Conservation (phyloP, 805 yeast species). For the Lachancea kluyveri region DNA sequence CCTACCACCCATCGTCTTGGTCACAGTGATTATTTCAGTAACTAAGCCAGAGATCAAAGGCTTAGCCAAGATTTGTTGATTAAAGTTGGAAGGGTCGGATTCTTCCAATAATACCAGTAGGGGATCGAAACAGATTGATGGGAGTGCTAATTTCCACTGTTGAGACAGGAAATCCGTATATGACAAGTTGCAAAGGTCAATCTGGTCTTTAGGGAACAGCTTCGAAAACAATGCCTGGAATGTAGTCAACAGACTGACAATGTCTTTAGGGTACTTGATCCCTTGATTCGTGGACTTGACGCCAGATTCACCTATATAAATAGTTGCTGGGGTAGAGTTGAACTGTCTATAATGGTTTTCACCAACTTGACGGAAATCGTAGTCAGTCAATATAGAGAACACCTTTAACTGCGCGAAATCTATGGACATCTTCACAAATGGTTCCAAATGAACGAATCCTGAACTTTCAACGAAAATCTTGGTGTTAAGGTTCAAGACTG, state of each 20-base stretch:
- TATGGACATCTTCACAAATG: constrained; percentile 48
- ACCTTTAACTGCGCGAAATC: constrained; percentile 35
- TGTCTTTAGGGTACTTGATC: constrained; percentile 18
- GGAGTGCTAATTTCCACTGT: constrained; percentile 83
- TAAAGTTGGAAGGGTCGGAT: constrained; percentile 52
- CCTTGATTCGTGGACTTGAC: constrained; percentile 7
- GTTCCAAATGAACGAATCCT: constrained; percentile 67
- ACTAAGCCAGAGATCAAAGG: constrained; percentile 80
- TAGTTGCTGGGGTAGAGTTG: constrained; percentile 36
- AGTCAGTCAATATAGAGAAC: constrained; percentile 56
- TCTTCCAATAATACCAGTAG: constrained; percentile 68
- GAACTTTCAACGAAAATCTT: constrained; percentile 61
- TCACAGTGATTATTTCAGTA: constrained; percentile 64
- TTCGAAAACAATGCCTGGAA: constrained; percentile 28
- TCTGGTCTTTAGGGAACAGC: constrained; percentile 32
- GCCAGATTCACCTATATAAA: constrained; percentile 37
- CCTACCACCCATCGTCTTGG: constrained; percentile 72
- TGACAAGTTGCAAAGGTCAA: constrained; percentile 29
- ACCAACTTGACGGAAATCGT: constrained; percentile 42
- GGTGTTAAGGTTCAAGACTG: constrained; percentile 38
- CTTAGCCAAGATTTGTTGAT: constrained; percentile 69
- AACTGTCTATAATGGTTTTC: constrained; percentile 32
- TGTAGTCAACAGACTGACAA: constrained; percentile 20
- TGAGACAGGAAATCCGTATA: constrained; percentile 53
- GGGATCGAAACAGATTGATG: constrained; percentile 73